A percentile compares a stretch with the other conserved stretches of the same genome.
These are phyloP conservation scores for Mikania micrantha DNA, from an alignment of 129 eudicot species.

Conservation along the genomic window DNA sequence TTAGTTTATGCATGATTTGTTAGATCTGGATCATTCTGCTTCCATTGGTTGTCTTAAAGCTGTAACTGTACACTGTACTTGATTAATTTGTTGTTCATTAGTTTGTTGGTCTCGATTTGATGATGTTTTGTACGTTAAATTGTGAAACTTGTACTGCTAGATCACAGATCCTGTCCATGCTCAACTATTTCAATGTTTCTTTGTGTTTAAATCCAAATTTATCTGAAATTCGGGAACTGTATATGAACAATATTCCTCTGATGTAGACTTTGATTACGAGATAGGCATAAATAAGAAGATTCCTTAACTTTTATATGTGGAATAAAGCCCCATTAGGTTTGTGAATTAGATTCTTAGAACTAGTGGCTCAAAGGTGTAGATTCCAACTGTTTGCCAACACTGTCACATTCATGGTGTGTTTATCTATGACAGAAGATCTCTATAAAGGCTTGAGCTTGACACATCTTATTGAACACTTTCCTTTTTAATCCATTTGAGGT, in stretches of 20 bases:
- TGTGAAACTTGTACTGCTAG: not conserved
- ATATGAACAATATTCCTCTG: not conserved
- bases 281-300: not conserved
- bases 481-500: not conserved
- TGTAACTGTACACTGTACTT: not conserved
- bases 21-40: constrained; percentile 7
- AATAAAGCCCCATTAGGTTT: not conserved
- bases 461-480: not conserved
- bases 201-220: not conserved
- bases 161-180: not conserved
- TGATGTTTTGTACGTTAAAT: not conserved
- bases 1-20: not conserved
- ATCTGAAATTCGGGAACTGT: not conserved
- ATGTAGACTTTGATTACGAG: not conserved
- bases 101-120: not conserved
- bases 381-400: not conserved
- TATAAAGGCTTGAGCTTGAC: not conserved
- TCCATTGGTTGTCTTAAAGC: not conserved
- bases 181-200: not conserved
- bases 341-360: not conserved
- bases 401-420: not conserved
- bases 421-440: not conserved
- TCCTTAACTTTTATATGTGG: not conserved
- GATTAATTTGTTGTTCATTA: not conserved
- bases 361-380: not conserved